These are phyloP conservation scores for Macrolepiota albuminosa DNA, from an alignment of 768 basidiomycete species.

Conservation along the genomic window DNA sequence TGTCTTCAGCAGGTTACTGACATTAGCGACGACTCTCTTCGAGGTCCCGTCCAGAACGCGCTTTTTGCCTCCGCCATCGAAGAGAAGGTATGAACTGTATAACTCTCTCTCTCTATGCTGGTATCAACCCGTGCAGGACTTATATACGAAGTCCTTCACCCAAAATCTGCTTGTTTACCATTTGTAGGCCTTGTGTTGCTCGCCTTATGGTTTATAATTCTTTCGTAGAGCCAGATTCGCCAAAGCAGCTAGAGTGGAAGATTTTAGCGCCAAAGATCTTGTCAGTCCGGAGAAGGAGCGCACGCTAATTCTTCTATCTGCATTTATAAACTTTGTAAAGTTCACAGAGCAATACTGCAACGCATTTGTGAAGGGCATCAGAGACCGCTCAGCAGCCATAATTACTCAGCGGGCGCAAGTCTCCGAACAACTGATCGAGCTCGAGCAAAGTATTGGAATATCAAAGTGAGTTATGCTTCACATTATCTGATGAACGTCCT, in stretches of 20 bases:
- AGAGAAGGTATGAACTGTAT: conserved; percentile 39
- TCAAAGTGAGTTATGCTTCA: conserved; percentile 45
- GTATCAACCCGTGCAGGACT: conserved; percentile 42
- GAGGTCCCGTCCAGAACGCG: conserved; percentile 52
- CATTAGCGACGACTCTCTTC: conserved; percentile 53
- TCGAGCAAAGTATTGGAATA: conserved; percentile 46
- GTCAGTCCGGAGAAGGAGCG: conserved; percentile 69
- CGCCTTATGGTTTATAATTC: conserved; percentile 1
- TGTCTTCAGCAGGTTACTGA: conserved; percentile 71
- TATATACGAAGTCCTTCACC: conserved; percentile 54
- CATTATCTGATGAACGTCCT: neutral
- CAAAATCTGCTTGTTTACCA: conserved; percentile 68
- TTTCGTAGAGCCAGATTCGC: conserved; percentile 60
- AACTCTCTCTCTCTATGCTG: neutral
- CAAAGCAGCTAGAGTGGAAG: conserved; percentile 64
- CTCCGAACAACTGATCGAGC: conserved; percentile 39
- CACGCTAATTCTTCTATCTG: conserved; percentile 72
- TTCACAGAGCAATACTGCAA: conserved; percentile 74
- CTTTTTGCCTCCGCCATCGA: conserved; percentile 46
- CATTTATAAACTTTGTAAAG: conserved; percentile 91
- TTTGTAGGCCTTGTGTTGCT: conserved; percentile 39
- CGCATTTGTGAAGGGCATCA: conserved; percentile 55
- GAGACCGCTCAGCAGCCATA: conserved; percentile 51
- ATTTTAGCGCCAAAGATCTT: conserved; percentile 75
- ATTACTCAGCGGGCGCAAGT: conserved; percentile 61